Evolutionary conservation across 192 early-diverging fungal species (phyloP), one percentile per base, ranked within the genome.

Genomic region (Funneliformis mosseae): DNA sequence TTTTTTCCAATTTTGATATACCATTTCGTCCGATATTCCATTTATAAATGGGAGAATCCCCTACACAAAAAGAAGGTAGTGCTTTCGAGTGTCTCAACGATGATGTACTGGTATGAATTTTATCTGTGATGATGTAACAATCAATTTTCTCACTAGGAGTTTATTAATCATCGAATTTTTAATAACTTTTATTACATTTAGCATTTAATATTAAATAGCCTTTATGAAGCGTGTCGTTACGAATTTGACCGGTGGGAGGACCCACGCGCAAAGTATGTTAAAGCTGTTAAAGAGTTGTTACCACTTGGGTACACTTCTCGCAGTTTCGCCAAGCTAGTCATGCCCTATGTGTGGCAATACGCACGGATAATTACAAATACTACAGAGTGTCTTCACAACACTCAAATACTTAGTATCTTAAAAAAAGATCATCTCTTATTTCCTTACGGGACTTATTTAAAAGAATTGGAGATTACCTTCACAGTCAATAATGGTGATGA

Each of bases 371-470:
- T n/a, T n/a, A n/a, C n/a, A n/a, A n/a, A n/a, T n/a, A n/a, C n/a
- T n/a, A n/a, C n/a, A n/a, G n/a, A n/a, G n/a, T n/a, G n/a, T n/a
- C n/a, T n/a, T n/a, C n/a, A n/a, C n/a, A n/a, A n/a, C n/a, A n/a
- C n/a, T n/a, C 5, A 27, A 12, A 33, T 68, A 11, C 12, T 8
- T 27, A 12, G 18, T 25, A 39, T 68, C 25, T 39, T 68, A 18
- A 27, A 68, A 39, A 68, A 68, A 8, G 66, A 68, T 18, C n/a
- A 68, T 27, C 66, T 39, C 21, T 16, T 39, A 33, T 68, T 68
- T 10, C 38, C 66, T 39, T 68, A 68, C 21, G 66, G 66, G 7
- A 21, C 27, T 14, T 68, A 68, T 68, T 68, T 68, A 68, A 68
- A 68, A 39, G 38, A 27, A 68, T 68, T 68, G 27, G 66, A 33